Base-by-base conservation (phyloP, 2,329 filamentous ascomycete species). In the Fusarium continuum region DNA sequence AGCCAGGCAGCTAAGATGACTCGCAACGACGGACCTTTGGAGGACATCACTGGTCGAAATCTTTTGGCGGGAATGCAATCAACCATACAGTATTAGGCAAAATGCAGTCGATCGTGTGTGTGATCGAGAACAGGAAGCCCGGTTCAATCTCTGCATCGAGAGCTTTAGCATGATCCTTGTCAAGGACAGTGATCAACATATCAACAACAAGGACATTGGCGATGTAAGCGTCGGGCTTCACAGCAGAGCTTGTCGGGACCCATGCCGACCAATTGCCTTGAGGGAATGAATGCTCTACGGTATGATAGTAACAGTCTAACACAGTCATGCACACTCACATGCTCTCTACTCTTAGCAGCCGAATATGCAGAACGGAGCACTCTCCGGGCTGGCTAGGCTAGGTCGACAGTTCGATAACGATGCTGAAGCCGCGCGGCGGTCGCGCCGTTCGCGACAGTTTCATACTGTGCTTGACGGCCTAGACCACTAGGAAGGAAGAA, bases 381-480 rank as follows among this genome's bases (percentile, higher is more conserved):
- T 47, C 62, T 55, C 43, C 36, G 41, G 46, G 51, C 38, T 60
- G 39, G 46, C 43, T 34, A 39, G 46, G 51, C 38, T 60, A 41
- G 46, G 51, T 32, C 46, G 57, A 35, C 47, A 43, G 34, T 35
- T 55, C 25, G 55, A 62, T 55, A 53, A 43, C 20, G 20, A 48
- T 51, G 38, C 41, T 29, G 53, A 53, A 55, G 55, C 57, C 64
- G 36, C 57, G 61, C 57, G 57, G 64, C 45, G 57, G 36, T 49
- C 38, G 65, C 47, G 55, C 48, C 43, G 44, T 46, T 23, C 41
- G 41, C 22, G 35, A 56, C 66, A 58, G 57, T 69, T 61, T 51
- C 45, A 47, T 65, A 69, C 64, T 68, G 61, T 69, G 57, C 40
- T 19, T 29, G 55, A 47, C 50, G 48, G 57, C 53, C 48, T 55